A percentile compares a stretch with the other conserved stretches of the same genome.
phyloP scores from a whole-genome alignment of 2,329 filamentous ascomycete species.

The Emergomyces pasteurianus region DNA sequence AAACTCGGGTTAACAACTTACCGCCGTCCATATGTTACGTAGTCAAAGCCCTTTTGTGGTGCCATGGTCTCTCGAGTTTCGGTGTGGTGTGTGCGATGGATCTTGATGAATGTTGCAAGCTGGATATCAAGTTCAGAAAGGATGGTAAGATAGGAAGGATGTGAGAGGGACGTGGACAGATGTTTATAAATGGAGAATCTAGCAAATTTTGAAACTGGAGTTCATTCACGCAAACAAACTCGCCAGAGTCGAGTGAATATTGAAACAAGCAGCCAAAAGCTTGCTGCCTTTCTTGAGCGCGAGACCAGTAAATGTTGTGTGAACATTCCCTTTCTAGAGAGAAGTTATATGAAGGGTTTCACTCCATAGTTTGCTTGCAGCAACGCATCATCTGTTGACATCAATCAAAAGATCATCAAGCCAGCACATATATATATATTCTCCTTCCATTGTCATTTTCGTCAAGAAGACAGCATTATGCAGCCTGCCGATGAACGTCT shows the following conservation, averaged over 20 bases:
- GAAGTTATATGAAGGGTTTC: not conserved
- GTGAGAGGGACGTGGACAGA: too few relatives aligned
- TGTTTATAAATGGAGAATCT: too few relatives aligned
- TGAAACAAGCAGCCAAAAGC: not conserved
- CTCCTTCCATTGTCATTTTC: not conserved
- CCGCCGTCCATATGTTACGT: constrained; percentile 14
- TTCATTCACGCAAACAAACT: not conserved
- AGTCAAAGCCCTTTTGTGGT: constrained; percentile 15
- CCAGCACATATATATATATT: not conserved
- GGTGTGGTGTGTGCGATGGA: not conserved
- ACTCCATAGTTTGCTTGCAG: not conserved
- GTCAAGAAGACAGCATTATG: not conserved
- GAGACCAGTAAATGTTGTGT: not conserved
- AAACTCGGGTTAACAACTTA: constrained; percentile 6
- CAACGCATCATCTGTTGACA: not conserved
- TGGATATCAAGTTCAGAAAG: not conserved
- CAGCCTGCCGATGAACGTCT: not conserved
- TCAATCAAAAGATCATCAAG: not conserved
- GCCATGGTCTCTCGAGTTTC: constrained; percentile 2
- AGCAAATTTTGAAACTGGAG: not conserved
- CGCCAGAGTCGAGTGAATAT: not conserved
- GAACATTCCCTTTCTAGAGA: not conserved
- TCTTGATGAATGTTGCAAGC: not conserved
- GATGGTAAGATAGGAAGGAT: too few relatives aligned
- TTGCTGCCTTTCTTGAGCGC: not conserved